Evolutionary conservation across 2,329 filamentous ascomycete species (phyloP).

Genomic region (Fusarium buharicum): DNA sequence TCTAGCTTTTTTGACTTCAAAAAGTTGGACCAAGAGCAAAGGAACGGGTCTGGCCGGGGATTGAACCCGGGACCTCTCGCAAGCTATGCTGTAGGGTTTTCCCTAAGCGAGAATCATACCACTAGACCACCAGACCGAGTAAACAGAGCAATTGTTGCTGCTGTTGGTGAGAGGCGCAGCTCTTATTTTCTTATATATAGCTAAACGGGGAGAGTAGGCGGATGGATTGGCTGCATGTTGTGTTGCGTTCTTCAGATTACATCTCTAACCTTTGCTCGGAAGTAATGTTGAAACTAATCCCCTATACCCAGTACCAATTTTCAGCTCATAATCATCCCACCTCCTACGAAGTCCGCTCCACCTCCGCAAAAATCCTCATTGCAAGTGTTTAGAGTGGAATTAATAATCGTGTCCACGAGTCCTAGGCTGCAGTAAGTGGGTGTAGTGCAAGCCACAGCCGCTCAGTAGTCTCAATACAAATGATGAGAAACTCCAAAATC

Average conservation of each 20-base stretch:
- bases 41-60: conserved; percentile 56
- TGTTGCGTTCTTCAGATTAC: no score
- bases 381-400: conserved; percentile 25
- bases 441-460: conserved; percentile 34
- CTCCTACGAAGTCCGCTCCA: conserved; percentile 40
- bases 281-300: no score
- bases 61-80: conserved; percentile 61
- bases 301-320: neutral
- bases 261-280: neutral
- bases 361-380: conserved; percentile 19
- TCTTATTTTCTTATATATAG: neutral
- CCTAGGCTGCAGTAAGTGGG: conserved; percentile 8
- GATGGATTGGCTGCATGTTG: no score
- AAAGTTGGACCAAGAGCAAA: no score
- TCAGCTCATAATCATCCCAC: neutral
- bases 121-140: conserved; percentile 67
- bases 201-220: no score
- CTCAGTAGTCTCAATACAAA: conserved; percentile 3
- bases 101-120: conserved; percentile 80
- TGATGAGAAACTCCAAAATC: conserved; percentile 36
- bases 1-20: no score
- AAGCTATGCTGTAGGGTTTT: conserved; percentile 52
- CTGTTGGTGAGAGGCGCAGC: neutral
- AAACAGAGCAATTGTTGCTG: neutral
- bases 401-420: conserved; percentile 36